phyloP scores from a whole-genome alignment of 352 stramenopile genomes.

The Pythium monospermum region DNA sequence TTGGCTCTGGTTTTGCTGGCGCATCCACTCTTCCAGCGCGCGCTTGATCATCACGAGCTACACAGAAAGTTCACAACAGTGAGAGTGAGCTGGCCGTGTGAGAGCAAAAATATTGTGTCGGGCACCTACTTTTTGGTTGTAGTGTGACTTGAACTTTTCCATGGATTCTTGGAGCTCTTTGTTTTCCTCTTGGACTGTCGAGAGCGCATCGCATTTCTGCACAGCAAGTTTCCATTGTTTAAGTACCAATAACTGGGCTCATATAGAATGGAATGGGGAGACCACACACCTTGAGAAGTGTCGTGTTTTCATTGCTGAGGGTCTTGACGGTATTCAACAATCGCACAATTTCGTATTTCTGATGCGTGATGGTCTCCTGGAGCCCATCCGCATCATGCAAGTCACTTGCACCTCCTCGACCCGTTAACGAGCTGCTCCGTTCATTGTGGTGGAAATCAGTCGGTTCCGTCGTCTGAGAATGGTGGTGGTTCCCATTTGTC shows the following conservation, averaged over 20 bases:
- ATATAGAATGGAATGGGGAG: no score
- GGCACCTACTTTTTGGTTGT: slow-evolving; percentile 76
- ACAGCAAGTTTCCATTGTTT: no score
- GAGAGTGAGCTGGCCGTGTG: neutral
- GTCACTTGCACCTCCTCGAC: slow-evolving; percentile 9
- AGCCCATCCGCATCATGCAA: slow-evolving; percentile 35
- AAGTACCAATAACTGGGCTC: no score
- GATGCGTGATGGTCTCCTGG: slow-evolving; percentile 51
- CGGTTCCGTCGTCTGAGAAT: neutral
- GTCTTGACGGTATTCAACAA: slow-evolving; percentile 82
- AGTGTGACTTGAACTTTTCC: slow-evolving; percentile 82
- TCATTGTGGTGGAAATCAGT: neutral
- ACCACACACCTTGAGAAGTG: slow-evolving; percentile 64
- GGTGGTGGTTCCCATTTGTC: neutral
- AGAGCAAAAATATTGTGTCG: neutral
- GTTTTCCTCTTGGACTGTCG: slow-evolving; percentile 72
- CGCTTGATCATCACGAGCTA: slow-evolving; percentile 87
- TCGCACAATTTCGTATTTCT: slow-evolving; percentile 81
- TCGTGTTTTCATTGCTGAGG: slow-evolving; percentile 80
- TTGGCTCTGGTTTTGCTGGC: slow-evolving; percentile 39
- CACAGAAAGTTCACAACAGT: neutral
- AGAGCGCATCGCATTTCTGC: slow-evolving; percentile 76
- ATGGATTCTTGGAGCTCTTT: slow-evolving; percentile 73
- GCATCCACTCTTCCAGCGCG: slow-evolving; percentile 84
- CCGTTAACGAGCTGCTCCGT: slow-evolving; percentile 17